Evolutionary conservation across 2,329 filamentous ascomycete species (phyloP).

Genomic region (Rutstroemia sp.): DNA sequence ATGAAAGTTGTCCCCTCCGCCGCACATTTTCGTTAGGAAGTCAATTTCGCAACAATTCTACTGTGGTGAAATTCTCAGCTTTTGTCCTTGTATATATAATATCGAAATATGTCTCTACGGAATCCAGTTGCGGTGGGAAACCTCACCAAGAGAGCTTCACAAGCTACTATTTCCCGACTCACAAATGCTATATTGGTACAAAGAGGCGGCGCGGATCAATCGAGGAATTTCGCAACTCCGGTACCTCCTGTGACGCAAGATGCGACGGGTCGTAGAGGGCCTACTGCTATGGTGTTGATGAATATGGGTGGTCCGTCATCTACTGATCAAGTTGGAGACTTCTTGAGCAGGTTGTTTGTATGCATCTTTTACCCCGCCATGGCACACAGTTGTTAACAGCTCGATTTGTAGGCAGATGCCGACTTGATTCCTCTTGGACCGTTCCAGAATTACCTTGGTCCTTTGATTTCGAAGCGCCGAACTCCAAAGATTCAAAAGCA

Average conservation of each 20-base stretch:
- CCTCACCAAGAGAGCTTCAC: constrained; percentile 26
- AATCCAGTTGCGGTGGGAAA: constrained; percentile 24
- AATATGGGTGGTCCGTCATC: constrained; percentile 98
- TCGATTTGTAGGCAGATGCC: constrained; percentile 62
- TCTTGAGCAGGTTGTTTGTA: constrained; percentile 88
- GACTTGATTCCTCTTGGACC: constrained; percentile 94
- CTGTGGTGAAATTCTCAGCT: not conserved
- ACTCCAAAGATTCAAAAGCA: constrained; percentile 97
- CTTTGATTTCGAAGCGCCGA: constrained; percentile 74
- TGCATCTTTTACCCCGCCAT: constrained; percentile 28
- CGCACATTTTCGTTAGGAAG: not conserved
- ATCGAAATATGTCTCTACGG: constrained; percentile 34
- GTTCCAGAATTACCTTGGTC: constrained; percentile 83
- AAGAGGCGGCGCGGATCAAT: constrained; percentile 29
- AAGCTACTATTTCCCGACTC: constrained; percentile 22
- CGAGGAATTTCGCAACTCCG: constrained; percentile 48
- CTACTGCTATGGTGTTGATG: constrained; percentile 96
- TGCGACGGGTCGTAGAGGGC: constrained; percentile 62
- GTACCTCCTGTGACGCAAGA: constrained; percentile 76
- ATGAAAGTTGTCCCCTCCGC: not conserved
- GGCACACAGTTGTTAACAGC: constrained; percentile 7
- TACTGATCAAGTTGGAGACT: constrained; percentile 79
- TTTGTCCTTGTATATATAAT: not conserved
- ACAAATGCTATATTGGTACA: constrained; percentile 31
- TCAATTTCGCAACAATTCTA: not conserved